Evolutionary conservation across 768 basidiomycete genomes (phyloP), one percentile per base, ranked within the genome.

Genomic region (Mycena vitilis): DNA sequence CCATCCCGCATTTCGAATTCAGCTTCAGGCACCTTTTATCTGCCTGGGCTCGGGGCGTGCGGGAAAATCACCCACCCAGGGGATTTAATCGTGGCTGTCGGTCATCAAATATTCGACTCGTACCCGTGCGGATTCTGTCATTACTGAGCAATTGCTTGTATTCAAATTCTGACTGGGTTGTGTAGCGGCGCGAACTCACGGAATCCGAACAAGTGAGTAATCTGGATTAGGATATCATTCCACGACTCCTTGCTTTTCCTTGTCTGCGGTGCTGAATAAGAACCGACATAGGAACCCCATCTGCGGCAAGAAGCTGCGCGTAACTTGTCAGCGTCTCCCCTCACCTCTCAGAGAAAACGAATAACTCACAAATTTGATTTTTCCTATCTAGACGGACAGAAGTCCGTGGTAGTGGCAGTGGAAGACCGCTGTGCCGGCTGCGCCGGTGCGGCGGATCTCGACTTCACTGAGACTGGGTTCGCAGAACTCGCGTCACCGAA

Each of bases 1-100:
- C 11, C 15, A 40, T 9, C 40, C 1, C 1, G 10, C 15, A 40
- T 11, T 15, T 40, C 30, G 3, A 30, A 30, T 40, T 11, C 18
- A 20, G 48, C 11, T 16, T 13, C 42, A 67, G 72, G 71, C n/a
- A 74, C 73, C 1, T 72, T 56, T 48, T 74, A 71, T 69, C 63
- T 34, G 5, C 63, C 71, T 11, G 76, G 74, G 12, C 70, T 75
- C 18, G 76, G 76, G 16, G 75, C 75, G 0, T 76, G 75, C 59
- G 76, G 75, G 5, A 51, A 60, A 16, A 73, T 69, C 18, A 77
- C 74, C 68, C 61, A 16, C 15, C 40, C 4, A 12, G 7, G 51
- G 18, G 65, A 76, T 25, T 54, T 71, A 18, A 73, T 76, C 66
- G 77, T 75, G 42, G 78, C 77, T 16, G 75, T 75, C 36, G 71